Evolutionary conservation across 192 early-diverging fungal species (phyloP), one percentile per base, ranked within the genome.

Genomic region (Backusella tuberculispora): DNA sequence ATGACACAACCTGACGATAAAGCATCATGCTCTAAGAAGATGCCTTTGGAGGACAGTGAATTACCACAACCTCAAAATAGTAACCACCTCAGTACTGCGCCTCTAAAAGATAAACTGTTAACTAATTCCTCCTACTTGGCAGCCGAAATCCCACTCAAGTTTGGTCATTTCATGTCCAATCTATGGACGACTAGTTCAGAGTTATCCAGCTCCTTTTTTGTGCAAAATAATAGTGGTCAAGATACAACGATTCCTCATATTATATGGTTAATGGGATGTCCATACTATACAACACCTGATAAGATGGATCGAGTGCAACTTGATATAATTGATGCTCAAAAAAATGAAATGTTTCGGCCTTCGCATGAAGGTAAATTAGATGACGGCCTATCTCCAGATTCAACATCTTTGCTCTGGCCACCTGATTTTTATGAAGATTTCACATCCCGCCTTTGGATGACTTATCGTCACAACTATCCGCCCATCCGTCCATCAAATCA

Each of bases 381-480:
- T 26, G 17, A 40, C 29, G 60, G 48, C 37, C 19, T 44, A 69
- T 38, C 56, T 41, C 46, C 66, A 45, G 71, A 50, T 64, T 44
- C 68, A 29, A 48, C 72, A 50, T 73, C 79, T 38, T 63, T 76
- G 8, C 14, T 80, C 13, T 80, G 79, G 79, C 79, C 79, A 9
- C 71, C 75, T 70, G 79, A 77, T 67, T 95, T 97, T 75, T 83
- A 94, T 15, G 80, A 78, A n/a, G 96, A 98, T 83, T 97, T 97
- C 82, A 83, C 84, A 15, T 86, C 87, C 26, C 86, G 92, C n/a
- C 84, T 94, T 21, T 98, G 98, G 97, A 90, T 95, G 78, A 98
- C 97, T 3, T 99, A 99, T 79, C 86, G 98, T 69, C 89, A 93
- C 71, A 87, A 88, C 44, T 99, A 93, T 82, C 89, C 94, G 10